Base-by-base conservation (phyloP, 2,329 filamentous ascomycete genomes). In the Arthrobotrys musiformis region DNA sequence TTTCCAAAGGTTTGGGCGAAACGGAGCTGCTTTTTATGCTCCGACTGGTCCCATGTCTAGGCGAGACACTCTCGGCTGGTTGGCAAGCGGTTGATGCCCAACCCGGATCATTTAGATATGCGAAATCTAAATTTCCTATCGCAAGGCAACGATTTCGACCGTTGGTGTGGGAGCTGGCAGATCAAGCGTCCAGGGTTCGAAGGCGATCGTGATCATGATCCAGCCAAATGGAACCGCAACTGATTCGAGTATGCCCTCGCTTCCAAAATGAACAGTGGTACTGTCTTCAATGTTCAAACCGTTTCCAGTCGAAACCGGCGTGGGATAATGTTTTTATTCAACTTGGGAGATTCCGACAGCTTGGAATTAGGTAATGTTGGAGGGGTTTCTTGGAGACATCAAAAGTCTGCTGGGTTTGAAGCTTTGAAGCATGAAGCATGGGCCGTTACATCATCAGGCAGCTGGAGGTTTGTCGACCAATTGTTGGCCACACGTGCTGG, bases 361-460 rank as follows among this genome's bases (percentile, higher is more conserved):
- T 66, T 50, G 69, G 69, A 73, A 73, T 73, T 73, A 73, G 69
- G 69, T 73, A 73, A 73, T 66, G 40, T 54, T 61, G 48, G 42
- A 52, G 52, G 46, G 26, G 37, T 35, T 35, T 42, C 37, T 22
- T 48, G 22, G 22, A 48, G 35, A 50, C 11, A 22, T 11, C 30
- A 15, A 63, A 50, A 46, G 28, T 17, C 26, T 63, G 37, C 40
- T 50, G 26, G 58, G 58, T 66, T 24, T 28, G 33, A 62, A 48
- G 24, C 37, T 42, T 26, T 60, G 28, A 50, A 48, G 40, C 35
- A 40, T 48, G 40, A 50, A 40, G 40, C 46, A 48, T 48, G 40
- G 46, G 28, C 28, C 30, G 48, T 67, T 74, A 68, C 70, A 74
- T 75, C 63, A 75, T 63, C 63, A 69, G 70, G 56, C 70, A 68